Base-by-base conservation (phyloP, 129 eudicot species). In the Calendula officinalis region DNA sequence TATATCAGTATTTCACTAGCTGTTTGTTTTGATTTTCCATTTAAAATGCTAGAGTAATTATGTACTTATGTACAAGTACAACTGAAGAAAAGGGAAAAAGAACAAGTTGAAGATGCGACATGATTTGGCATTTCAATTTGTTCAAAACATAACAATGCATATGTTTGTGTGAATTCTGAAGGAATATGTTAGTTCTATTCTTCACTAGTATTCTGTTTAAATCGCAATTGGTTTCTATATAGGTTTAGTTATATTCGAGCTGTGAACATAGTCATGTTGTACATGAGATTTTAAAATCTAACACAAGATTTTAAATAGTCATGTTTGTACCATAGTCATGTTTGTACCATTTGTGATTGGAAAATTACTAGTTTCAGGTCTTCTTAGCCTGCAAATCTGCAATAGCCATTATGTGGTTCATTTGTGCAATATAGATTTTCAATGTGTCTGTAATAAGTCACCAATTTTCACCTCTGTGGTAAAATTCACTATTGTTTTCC, bases 181-280 rank as follows among this genome's bases (percentile, higher is more conserved):
- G 72, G 8, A 42, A 50, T 41, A 54, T 39, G 61, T 52, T 51
- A 66, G 58, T 50, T 15, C 37, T 37, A 7, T 35, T 66, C 22
- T 11, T 50, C 40, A 11, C 36, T 16, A 34, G 45, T 38, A 16
- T 37, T 38, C 6, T 52, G 50, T 39, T 52, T 17, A 40, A 39
- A 52, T 50, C 49, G 40, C 22, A 39, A 22, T 38, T 37, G 0
- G 5, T 52, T 51, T 4, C 27, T 40, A 15, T 62, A 53, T 40
- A 41, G 30, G 30, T 34, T 54, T 66, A 40, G 40, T 22, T 41
- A 3, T 67, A 53, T 35, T 64, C 16, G 17, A 49, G 70, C 37
- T 37, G 59, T 14, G 70, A 64, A 37, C 68, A 49, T 11, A 10
- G 50, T n/a, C 52, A 51, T 51, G 40, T 27, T 48, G 53, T n/a